These are phyloP conservation scores for Colletotrichum sp. DNA, from an alignment of 2,329 filamentous ascomycete genomes.

Conservation along the genomic window DNA sequence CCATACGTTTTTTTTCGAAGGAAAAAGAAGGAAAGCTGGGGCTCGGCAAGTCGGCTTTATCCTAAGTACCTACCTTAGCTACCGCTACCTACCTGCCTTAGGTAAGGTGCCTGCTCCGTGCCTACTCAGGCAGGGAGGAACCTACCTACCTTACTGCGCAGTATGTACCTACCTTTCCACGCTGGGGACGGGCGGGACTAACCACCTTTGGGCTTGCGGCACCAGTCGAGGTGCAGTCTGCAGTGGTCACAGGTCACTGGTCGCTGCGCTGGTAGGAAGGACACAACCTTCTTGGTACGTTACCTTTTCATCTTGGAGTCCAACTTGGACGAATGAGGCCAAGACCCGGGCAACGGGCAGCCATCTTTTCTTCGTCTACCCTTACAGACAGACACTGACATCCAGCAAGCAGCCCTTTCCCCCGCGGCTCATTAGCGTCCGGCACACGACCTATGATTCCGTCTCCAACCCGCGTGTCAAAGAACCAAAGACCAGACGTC, in stretches of 20 bases:
- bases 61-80: background rate
- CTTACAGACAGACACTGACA: background rate
- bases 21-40: background rate
- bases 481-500: slow-evolving; percentile 1
- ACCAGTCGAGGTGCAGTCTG: background rate
- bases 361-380: background rate
- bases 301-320: background rate
- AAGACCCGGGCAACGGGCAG: background rate
- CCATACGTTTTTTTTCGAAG: background rate
- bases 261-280: background rate
- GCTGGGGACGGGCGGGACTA: background rate
- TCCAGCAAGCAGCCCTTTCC: background rate
- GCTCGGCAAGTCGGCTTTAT: slow-evolving; percentile 16
- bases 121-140: background rate
- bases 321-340: background rate
- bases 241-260: background rate
- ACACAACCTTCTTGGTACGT: background rate
- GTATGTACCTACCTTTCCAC: background rate
- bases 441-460: background rate
- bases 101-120: background rate
- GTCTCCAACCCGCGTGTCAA: background rate
- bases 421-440: background rate
- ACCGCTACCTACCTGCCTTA: background rate
- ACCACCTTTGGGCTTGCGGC: background rate
- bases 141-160: background rate